Base-by-base conservation (phyloP, 352 stramenopile species). In the Pythium monospermum region DNA sequence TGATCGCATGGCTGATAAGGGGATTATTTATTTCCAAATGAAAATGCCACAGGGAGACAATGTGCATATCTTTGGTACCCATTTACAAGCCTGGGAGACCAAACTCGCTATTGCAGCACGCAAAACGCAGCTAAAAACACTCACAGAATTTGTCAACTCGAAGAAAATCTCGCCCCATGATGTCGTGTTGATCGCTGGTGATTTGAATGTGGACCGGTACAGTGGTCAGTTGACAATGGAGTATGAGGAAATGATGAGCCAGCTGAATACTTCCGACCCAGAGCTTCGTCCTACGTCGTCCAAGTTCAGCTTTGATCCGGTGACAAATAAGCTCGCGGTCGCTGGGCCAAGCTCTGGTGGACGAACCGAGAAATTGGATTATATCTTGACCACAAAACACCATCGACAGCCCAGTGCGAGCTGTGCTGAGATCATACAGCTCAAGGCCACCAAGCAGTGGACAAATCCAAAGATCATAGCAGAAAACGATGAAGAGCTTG, bases 1-100 rank as follows among this genome's bases (percentile, higher is more conserved):
- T 40, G 77, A 88, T 65, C 69, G 70, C 42, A 73, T 76, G 44
- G 75, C 77, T 2, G 75, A 86, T 51, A 88, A 89, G 48, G 75
- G 75, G 15, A 58, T 76, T 21, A 58, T 86, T 28, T 89, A 89
- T 54, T 83, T 82, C 36, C 64, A 78, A 56, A 45, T 76, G 15
- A 59, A 60, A 2, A 33, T 80, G 3, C 55, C 55, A 0, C 64
- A 51, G 22, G 39, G 39, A 6, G 60, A 80, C 44, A 61, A 37
- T 1, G 68, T 86, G 7, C 77, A 88, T 39, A 59, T 88, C 0
- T 75, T 88, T 25, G 77, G 66, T 2, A 86, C 77, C 16, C 77
- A 88, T 12, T 37, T 88, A 18, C 77, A 88, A 56, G 77, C 77
- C 1, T 88, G 77, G 77, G 69, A 86, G 48, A 81, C 68, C 2